Evolutionary conservation across 768 basidiomycete species (phyloP), one percentile per base, ranked within the genome.

Genomic region (Hortiboletus flavorubellus): DNA sequence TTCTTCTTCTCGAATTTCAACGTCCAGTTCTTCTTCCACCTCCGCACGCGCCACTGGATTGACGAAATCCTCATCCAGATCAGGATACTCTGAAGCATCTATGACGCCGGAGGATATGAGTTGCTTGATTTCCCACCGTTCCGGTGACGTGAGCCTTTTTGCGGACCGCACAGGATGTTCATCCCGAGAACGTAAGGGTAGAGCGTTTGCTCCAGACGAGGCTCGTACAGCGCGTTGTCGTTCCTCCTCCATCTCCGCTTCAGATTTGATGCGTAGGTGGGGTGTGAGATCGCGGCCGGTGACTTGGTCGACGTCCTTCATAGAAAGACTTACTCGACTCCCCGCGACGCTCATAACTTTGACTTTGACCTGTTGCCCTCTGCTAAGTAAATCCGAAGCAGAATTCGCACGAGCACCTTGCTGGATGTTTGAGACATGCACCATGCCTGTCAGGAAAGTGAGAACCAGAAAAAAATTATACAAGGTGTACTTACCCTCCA

Each of bases 121-220:
- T 69, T 98, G 97, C 72, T 98, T 98, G 73, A 99, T 95, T 76
- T 99, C 97, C 94, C 97, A 99, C 30, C 97, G 85, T 72, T 99
- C 97, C 2, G 97, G 97, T 8, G 91, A 94, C 1, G 95, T 95
- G 54, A 98, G 76, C 15, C 96, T 83, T 66, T 93, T 94, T 0
- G 93, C 92, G 3, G 89, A 91, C 33, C 86, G 83, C 15, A 85
- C 80, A 43, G 64, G 77, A 73, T 59, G 80, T 58, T 68, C 73
- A 68, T 68, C 81, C 69, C 61, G 81, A 64, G 66, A 81, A 71
- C 77, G 78, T 15, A 98, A 76, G 2, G 95, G 92, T 21, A 95
- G 78, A 15, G 93, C 83, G 63, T 99, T 99, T 31, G 93, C 83
- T 26, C 96, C 94, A 4, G 91, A 85, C 5, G 84, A 82, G 15